Evolutionary conservation across 2,329 filamentous ascomycete genomes (phyloP), one percentile per base, ranked within the genome.

Genomic region (Sordariomycetes sp.): DNA sequence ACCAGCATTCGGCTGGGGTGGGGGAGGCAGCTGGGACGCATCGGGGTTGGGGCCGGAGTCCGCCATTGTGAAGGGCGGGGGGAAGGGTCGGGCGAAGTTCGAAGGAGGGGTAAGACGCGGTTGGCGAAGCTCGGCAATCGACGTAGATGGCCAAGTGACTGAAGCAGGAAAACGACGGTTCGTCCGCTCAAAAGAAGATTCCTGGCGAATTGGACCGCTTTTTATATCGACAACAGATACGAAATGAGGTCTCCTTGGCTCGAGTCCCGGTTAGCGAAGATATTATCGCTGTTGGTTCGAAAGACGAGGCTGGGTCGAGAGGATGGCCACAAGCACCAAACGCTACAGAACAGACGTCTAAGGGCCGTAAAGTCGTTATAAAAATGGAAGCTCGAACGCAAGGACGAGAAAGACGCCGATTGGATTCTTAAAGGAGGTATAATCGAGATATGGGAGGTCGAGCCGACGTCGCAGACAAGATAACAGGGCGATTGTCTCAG

Each of bases 41-140:
- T 79, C 76, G 62, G 85, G 72, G 65, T 85, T 76, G 71, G 85
- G 76, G 70, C 82, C 80, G 75, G 81, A 82, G 69, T 96, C 90
- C 75, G 90, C 85, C 91, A 96, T 96, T 70, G 74, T 75, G 62
- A 57, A 60, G 34, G 46, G 22, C 46, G 46, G 14, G 6, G 12
- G 37, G 18, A 16, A n/a, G 37, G 6, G 11, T 50, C 10, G 46
- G n/a, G 54, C 22, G 34, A 51, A 8, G 48, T 46, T 32, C 40
- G 22, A 22, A 55, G 32, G 54, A 55, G 20, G 54, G 54, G 46
- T 25, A 57, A n/a, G 54, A 25, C 14, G 37, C 20, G 40, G 40
- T 46, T 46, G 40, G 18, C 37, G 54, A 46, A 55, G 54, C 24
- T 55, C 52, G 54, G 34, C 35, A 46, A 10, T 55, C 54, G 37